phyloP scores from a whole-genome alignment of 768 basidiomycete species.

The Mycena kentingensis region DNA sequence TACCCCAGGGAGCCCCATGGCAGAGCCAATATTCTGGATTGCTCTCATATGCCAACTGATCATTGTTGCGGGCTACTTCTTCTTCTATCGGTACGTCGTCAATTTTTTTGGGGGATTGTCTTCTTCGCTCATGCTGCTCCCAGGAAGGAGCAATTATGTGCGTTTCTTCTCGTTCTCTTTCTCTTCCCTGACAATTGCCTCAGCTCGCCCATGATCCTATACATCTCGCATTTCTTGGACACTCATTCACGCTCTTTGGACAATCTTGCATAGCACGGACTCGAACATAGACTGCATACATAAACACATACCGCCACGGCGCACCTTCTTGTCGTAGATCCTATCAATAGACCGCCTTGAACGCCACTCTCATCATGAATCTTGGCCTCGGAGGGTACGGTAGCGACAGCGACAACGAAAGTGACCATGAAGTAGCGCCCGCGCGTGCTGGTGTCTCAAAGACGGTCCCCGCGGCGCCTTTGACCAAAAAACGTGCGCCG shows the following conservation, averaged over 20 bases:
- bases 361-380: slow-evolving; percentile 41
- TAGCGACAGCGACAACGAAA: slow-evolving; percentile 57
- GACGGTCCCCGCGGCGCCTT: slow-evolving; percentile 20
- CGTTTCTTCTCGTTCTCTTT: slow-evolving; percentile 31
- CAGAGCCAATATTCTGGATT: slow-evolving; percentile 85
- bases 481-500: slow-evolving; percentile 45
- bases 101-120: no score
- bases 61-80: slow-evolving; percentile 91
- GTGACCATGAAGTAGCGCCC: slow-evolving; percentile 5
- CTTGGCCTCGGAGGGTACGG: slow-evolving; percentile 79
- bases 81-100: slow-evolving; percentile 99
- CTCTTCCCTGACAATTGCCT: slow-evolving; percentile 1
- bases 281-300: slow-evolving; percentile 18
- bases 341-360: slow-evolving; percentile 6
- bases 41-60: slow-evolving; percentile 77
- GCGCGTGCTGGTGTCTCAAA: slow-evolving; percentile 8
- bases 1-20: slow-evolving; percentile 71
- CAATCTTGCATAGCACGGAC: slow-evolving; percentile 18
- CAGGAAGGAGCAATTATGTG: slow-evolving; percentile 89
- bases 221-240: slow-evolving; percentile 13
- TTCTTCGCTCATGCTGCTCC: no score
- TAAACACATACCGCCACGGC: slow-evolving; percentile 7
- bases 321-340: slow-evolving; percentile 10
- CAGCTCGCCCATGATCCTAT: slow-evolving; percentile 41
- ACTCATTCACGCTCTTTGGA: slow-evolving; percentile 16